Conservation (phyloP, 306 rosid species). For the Ceratonia siliqua region DNA sequence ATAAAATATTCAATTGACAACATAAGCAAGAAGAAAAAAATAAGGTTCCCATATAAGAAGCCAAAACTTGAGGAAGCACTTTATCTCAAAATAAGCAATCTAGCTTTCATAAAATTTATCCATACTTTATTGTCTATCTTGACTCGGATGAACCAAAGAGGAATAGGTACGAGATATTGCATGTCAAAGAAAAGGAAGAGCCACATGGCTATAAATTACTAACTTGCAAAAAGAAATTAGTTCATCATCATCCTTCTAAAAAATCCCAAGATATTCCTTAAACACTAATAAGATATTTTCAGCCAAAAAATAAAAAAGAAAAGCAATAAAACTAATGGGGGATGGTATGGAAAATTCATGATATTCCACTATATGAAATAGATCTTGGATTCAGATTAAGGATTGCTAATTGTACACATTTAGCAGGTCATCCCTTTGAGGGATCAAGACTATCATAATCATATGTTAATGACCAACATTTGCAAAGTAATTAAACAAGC, state of each 20-base stretch:
- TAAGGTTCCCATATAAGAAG: neutral
- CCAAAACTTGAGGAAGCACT: neutral
- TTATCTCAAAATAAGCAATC: neutral
- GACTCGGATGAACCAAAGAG: neutral
- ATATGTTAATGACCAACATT: constrained; percentile 6
- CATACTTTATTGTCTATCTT: neutral
- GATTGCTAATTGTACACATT: constrained; percentile 4
- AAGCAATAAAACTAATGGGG: neutral
- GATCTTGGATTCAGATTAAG: neutral
- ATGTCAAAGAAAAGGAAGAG: neutral
- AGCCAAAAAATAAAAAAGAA: neutral
- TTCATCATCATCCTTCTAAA: neutral
- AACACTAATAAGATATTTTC: neutral
- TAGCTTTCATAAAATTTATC: neutral
- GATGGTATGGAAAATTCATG: neutral
- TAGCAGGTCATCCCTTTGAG: neutral
- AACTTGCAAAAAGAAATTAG: neutral
- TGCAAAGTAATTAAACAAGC: neutral
- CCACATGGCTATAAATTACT: neutral
- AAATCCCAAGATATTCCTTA: neutral
- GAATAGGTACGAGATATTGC: neutral
- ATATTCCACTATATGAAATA: constrained; percentile 6
- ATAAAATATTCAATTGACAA: neutral
- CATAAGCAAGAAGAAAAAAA: neutral
- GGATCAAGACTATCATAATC: neutral